These are phyloP conservation scores for Bacterosira constricta DNA, from an alignment of 108 stramenopile species.

Conservation along the genomic window DNA sequence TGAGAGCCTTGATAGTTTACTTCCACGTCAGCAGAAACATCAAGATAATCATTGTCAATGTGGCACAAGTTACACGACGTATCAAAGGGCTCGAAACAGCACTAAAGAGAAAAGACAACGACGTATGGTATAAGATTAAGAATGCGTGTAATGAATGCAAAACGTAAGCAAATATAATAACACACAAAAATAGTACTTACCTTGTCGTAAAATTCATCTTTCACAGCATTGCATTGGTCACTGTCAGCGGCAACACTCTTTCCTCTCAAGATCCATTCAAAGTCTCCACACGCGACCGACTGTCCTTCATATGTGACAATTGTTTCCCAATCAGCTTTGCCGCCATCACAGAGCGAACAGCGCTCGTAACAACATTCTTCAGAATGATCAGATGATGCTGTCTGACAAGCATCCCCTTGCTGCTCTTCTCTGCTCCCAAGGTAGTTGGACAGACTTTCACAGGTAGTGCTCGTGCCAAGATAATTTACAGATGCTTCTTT, in stretches of 20 bases:
- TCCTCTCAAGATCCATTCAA: conserved; percentile 48
- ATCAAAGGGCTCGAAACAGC: conserved; percentile 40
- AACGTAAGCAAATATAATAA: neutral
- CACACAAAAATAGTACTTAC: neutral
- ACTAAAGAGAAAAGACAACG: neutral
- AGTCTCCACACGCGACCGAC: conserved; percentile 49
- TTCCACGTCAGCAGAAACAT: conserved; percentile 25
- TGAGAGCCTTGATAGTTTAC: conserved; percentile 27
- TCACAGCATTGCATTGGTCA: conserved; percentile 38
- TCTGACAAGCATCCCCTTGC: conserved; percentile 27
- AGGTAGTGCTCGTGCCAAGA: conserved; percentile 47
- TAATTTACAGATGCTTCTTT: conserved; percentile 32
- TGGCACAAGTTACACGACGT: conserved; percentile 50
- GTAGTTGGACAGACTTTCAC: conserved; percentile 51
- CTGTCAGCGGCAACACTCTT: conserved; percentile 34
- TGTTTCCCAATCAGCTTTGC: conserved; percentile 51
- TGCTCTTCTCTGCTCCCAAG: conserved; percentile 51
- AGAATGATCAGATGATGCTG: conserved; percentile 26
- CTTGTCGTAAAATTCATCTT: conserved; percentile 38
- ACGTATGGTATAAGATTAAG: too few relatives aligned
- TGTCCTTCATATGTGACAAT: conserved; percentile 36
- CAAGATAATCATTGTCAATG: conserved; percentile 34
- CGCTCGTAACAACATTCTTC: conserved; percentile 44
- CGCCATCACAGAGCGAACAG: conserved; percentile 43
- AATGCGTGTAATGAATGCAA: neutral